phyloP scores from a whole-genome alignment of 768 basidiomycete species.

The Phanerodontia chrysosporium region DNA sequence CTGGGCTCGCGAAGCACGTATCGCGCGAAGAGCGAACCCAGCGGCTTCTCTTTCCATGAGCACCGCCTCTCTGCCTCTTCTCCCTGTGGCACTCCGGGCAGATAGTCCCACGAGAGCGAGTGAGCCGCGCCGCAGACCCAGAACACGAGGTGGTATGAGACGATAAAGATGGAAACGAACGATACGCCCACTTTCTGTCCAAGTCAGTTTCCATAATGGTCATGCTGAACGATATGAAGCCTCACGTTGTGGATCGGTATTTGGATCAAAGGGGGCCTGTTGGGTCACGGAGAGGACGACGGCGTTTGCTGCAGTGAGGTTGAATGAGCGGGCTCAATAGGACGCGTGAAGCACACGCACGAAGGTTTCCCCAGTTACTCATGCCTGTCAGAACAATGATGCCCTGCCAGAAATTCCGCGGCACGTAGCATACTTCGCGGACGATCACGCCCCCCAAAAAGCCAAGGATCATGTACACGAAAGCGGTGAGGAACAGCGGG shows the following conservation, averaged over 20 bases:
- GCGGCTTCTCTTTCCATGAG: slow-evolving; percentile 30
- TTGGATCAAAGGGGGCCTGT: slow-evolving; percentile 37
- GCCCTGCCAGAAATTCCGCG: slow-evolving; percentile 44
- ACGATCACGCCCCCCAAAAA: slow-evolving; percentile 35
- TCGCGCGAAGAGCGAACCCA: slow-evolving; percentile 24
- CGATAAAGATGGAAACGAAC: slow-evolving; percentile 39
- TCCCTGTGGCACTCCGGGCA: slow-evolving; percentile 30
- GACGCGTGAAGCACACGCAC: slow-evolving; percentile 19
- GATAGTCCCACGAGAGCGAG: slow-evolving; percentile 32
- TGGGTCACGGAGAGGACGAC: slow-evolving; percentile 40
- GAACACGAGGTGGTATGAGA: slow-evolving; percentile 35
- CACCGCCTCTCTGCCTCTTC: slow-evolving; percentile 28
- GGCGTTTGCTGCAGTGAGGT: slow-evolving; percentile 33
- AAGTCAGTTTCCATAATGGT: slow-evolving; percentile 11
- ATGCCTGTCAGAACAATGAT: slow-evolving; percentile 36
- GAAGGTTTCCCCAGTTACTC: slow-evolving; percentile 49
- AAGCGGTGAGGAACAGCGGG: slow-evolving; percentile 38
- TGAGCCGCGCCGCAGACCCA: slow-evolving; percentile 33
- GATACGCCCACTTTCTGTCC: slow-evolving; percentile 24
- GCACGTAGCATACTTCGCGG: slow-evolving; percentile 44
- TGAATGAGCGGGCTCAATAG: not conserved
- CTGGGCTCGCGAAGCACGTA: slow-evolving; percentile 14
- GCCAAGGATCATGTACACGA: slow-evolving; percentile 33
- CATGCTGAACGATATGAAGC: too few relatives aligned
- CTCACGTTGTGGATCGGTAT: slow-evolving; percentile 35